A percentile compares a stretch with the other conserved stretches of the same genome.
phyloP scores from a whole-genome alignment of 139 green algal species.

The Trebouxia sp. region DNA sequence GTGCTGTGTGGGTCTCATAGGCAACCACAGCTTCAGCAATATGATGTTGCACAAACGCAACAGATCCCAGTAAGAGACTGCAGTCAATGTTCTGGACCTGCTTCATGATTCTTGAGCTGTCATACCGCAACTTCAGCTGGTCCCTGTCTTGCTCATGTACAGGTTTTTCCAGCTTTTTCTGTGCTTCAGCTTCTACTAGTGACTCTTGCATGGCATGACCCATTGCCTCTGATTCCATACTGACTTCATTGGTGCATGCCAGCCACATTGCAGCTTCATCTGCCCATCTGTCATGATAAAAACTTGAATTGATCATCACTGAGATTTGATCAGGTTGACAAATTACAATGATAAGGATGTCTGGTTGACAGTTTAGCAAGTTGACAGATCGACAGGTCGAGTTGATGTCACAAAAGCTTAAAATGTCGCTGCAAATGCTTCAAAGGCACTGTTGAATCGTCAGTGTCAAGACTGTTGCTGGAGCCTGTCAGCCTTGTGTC shows the following conservation, averaged over 20 bases:
- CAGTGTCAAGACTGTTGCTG: too few species aligned
- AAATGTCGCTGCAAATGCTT: too few species aligned
- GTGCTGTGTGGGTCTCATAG: too few species aligned
- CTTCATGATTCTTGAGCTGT: background rate
- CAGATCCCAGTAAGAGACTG: background rate
- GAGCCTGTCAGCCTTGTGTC: too few species aligned
- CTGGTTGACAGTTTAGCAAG: too few species aligned
- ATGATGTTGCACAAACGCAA: background rate
- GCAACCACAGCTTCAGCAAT: background rate
- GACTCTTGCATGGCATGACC: background rate
- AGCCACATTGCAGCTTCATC: background rate
- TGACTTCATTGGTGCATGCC: background rate
- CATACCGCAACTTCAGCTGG: conserved; percentile 1
- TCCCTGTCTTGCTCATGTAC: background rate
- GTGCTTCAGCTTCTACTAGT: conserved; percentile 2
- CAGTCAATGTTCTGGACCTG: too few species aligned
- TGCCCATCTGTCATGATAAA: background rate
- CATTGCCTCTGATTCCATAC: background rate
- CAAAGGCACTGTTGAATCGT: too few species aligned
- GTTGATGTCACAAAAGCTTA: too few species aligned
- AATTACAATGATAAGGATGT: too few species aligned
- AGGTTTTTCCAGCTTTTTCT: background rate
- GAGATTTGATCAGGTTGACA: too few species aligned
- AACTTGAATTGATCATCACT: too few species aligned
- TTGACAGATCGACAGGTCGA: too few species aligned